phyloP scores from a whole-genome alignment of 176 grass and related monocot species.

The Thalia dealbata region DNA sequence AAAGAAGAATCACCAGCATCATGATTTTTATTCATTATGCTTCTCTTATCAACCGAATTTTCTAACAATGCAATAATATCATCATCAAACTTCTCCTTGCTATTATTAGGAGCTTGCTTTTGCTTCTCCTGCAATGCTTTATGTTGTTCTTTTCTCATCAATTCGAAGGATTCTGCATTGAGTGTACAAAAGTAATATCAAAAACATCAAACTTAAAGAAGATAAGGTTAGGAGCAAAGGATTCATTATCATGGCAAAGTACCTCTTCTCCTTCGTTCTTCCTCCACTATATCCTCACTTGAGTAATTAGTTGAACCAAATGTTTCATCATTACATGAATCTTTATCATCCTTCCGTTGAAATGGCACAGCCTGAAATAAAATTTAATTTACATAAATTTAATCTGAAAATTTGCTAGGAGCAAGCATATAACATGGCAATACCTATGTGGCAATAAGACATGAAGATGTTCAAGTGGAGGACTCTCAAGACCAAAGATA shows the following conservation, averaged over 20 bases:
- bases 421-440: neutral
- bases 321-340: slow-evolving; percentile 85
- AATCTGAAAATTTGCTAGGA: neutral
- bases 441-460: neutral
- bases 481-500: neutral
- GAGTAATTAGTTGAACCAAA: slow-evolving; percentile 73
- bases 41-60: slow-evolving; percentile 32
- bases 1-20: slow-evolving; percentile 19
- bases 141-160: slow-evolving; percentile 98
- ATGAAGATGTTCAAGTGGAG: neutral
- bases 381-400: neutral
- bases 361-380: slow-evolving; percentile 47
- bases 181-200: neutral
- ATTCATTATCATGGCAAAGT: slow-evolving; percentile 9
- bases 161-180: slow-evolving; percentile 80
- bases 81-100: slow-evolving; percentile 38
- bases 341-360: slow-evolving; percentile 42
- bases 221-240: slow-evolving; percentile 3
- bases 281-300: slow-evolving; percentile 71
- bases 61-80: slow-evolving; percentile 57
- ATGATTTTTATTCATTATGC: neutral
- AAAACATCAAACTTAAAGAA: neutral
- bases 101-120: slow-evolving; percentile 26
- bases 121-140: slow-evolving; percentile 77
- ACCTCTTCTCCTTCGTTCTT: slow-evolving; percentile 89